Evolutionary conservation across 2,329 filamentous ascomycete species (phyloP).

Genomic region (Sphaerulina populicola): DNA sequence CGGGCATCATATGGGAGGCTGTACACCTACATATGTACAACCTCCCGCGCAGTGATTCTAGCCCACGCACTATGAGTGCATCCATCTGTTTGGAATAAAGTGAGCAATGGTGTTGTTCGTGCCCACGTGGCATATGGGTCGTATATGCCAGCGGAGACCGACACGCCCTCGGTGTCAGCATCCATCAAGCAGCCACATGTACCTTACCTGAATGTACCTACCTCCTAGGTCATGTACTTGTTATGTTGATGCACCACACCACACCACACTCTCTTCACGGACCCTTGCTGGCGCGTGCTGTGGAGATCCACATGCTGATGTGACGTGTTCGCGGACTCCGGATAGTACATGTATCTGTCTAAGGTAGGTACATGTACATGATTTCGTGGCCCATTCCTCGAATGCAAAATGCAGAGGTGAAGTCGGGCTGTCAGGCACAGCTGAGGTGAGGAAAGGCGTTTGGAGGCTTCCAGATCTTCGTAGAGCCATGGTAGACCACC

Average conservation of each 20-base stretch:
- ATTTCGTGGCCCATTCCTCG: background rate
- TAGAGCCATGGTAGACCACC: constrained; percentile 10
- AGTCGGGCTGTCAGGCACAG: background rate
- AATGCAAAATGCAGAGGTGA: background rate
- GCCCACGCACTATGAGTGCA: background rate
- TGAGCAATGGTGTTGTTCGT: constrained; percentile 1
- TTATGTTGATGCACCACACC: background rate
- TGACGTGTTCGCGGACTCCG: background rate
- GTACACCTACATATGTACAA: background rate
- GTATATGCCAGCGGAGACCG: background rate
- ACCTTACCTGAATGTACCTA: background rate
- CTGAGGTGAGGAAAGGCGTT: background rate
- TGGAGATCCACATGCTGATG: background rate
- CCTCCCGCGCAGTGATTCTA: too few species aligned
- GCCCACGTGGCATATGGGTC: constrained; percentile 7
- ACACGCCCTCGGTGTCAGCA: background rate
- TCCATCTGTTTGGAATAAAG: constrained; percentile 9
- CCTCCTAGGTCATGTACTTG: too few species aligned
- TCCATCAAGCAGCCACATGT: background rate
- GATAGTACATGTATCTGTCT: background rate
- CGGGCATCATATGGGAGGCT: background rate
- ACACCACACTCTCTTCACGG: background rate
- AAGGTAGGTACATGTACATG: background rate
- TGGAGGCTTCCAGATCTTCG: constrained; percentile 8
- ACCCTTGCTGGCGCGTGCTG: background rate